Conservation (phyloP, 257 asterid species). For the Nicotiana attenuata region DNA sequence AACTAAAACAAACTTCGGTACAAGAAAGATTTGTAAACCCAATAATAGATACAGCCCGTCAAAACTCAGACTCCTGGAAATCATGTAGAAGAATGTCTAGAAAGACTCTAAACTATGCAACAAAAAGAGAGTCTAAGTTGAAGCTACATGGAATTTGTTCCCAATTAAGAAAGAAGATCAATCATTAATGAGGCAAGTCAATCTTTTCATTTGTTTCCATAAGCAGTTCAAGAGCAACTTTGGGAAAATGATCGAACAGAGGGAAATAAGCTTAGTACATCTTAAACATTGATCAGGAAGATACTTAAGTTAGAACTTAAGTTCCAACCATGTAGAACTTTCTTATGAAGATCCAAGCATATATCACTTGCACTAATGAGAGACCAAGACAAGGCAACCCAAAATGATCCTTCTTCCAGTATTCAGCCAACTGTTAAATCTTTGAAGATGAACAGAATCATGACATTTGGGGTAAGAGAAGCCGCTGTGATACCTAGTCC, state of each 20-base stretch:
- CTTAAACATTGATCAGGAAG: background rate
- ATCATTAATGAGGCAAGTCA: background rate
- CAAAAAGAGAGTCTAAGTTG: background rate
- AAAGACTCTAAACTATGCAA: background rate
- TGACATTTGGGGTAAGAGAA: background rate
- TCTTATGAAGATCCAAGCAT: background rate
- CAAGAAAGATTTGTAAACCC: background rate
- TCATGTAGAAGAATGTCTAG: background rate
- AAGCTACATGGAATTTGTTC: background rate
- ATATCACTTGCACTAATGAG: constrained; percentile 5
- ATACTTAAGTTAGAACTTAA: background rate
- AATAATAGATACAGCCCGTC: background rate
- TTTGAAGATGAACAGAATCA: background rate
- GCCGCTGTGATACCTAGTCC: background rate
- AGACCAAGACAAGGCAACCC: background rate
- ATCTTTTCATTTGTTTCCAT: background rate
- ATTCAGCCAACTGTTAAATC: background rate
- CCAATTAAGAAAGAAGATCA: constrained; percentile 2
- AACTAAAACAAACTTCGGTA: background rate
- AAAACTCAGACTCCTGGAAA: background rate
- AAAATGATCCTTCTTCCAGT: background rate
- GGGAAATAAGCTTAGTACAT: background rate
- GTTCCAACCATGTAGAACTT: background rate
- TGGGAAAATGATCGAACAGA: background rate
- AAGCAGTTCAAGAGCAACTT: background rate